Base-by-base conservation (phyloP, 192 early-diverging fungal genomes). In the Linnemannia hyalina region DNA sequence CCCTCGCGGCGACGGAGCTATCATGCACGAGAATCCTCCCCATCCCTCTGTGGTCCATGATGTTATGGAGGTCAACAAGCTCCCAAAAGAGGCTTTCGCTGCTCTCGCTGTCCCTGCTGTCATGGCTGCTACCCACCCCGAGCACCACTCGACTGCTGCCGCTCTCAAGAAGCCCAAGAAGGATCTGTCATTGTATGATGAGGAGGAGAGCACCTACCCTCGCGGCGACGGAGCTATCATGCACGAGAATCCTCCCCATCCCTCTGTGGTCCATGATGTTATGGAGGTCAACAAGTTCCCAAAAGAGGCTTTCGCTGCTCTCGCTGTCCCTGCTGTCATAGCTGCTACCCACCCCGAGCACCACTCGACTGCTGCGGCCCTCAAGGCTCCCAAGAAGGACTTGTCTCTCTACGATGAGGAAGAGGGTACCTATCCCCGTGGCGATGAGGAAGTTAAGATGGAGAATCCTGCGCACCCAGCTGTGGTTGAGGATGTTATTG, bases 201-300 rank as follows among this genome's bases (percentile, higher is more conserved):
- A 81, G 41, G 80, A 81, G 68, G 49, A 81, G 29, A 68, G 47
- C n/a, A n/a, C n/a, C n/a, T n/a, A n/a, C n/a, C n/a, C n/a, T n/a
- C n/a, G n/a, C n/a, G n/a, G n/a, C n/a, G n/a, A n/a, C n/a, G n/a
- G n/a, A n/a, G n/a, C n/a, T n/a, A n/a, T n/a, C n/a, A n/a, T n/a
- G n/a, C n/a, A n/a, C n/a, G n/a, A n/a, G n/a, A n/a, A n/a, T n/a
- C n/a, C n/a, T n/a, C n/a, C n/a, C n/a, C n/a, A n/a, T n/a, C n/a
- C n/a, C n/a, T n/a, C n/a, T n/a, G n/a, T n/a, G n/a, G n/a, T n/a
- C n/a, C n/a, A n/a, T n/a, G n/a, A n/a, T n/a, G n/a, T n/a, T n/a
- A n/a, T n/a, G n/a, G n/a, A n/a, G n/a, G n/a, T 76, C 26, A 57
- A 65, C 11, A n/a, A 68, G 40, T 44, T 29, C 6, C 40, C 71